Base-by-base conservation (phyloP, 129 eudicot species). In the Erigeron canadensis region DNA sequence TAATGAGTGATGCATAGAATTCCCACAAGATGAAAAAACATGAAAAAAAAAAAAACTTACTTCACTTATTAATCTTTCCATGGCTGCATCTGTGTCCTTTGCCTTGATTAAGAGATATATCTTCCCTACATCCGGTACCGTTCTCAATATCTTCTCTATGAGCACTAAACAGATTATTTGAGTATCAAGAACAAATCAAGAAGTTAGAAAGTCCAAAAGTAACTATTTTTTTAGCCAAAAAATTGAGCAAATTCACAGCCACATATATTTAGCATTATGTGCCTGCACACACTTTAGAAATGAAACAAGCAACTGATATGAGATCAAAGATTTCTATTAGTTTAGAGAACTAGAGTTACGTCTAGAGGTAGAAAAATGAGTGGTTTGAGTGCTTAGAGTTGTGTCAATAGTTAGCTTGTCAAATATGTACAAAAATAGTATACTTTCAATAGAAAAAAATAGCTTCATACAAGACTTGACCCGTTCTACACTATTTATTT, bases 51-150 rank as follows among this genome's bases (percentile, higher is more conserved):
- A 7, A 16, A 48, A 21, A 17, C 54, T 15, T 87, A 94, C 98
- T 79, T 94, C 98, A 59, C 82, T 87, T 79, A 84, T 82, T 84
- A 94, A 59, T 82, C 98, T 77, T 51, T 87, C 85, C 75, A 67
- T 76, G 40, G 96, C 98, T 79, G 84, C 81, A 50, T 87, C 96
- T 60, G 61, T 81, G 82, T 82, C 76, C 81, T 86, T 94, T 38
- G 98, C 97, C 82, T 90, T 94, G 86, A 94, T 90, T 84, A 94
- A 74, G 58, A 94, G 85, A 75, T 75, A 94, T 67, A 94, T 94
- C 81, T 82, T 94, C 43, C 84, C 86, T 44, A 90, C 97, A 70
- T 94, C 96, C 63, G 98, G 98, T 44, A 80, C 90, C 39, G 97
- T 89, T 73, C 98, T 74, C 40, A 94, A 39, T 63, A 94, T 86